Percentiles rank a stretch among this genome's conserved stretches.
These are phyloP conservation scores for Recurvomyces mirabilis DNA, from an alignment of 495 filamentous ascomycete genomes.

Conservation along the genomic window DNA sequence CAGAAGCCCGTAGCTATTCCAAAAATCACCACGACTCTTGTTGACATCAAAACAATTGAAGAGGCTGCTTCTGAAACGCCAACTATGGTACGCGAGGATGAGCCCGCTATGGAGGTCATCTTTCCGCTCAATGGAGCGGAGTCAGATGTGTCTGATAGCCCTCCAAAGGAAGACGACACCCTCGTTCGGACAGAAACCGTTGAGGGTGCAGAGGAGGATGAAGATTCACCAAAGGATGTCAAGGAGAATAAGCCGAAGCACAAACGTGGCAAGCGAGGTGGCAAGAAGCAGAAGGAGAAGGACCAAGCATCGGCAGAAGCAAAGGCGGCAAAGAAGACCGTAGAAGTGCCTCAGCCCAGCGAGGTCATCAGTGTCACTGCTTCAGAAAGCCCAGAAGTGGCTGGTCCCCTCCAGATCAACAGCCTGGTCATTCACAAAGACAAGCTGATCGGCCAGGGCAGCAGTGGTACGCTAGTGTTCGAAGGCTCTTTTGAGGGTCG, in stretches of 20 bases:
- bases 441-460: constrained; percentile 32
- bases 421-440: constrained; percentile 32
- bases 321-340: constrained; percentile 5
- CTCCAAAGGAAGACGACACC: background rate
- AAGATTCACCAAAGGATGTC: constrained; percentile 17
- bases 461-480: constrained; percentile 35
- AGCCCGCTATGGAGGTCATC: constrained; percentile 19
- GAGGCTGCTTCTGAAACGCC: constrained; percentile 5
- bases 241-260: constrained; percentile 51
- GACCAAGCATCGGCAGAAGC: constrained; percentile 38
- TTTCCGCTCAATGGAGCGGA: constrained; percentile 4
- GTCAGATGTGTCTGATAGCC: background rate
- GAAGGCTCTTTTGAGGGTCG: constrained; percentile 47
- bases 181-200: constrained; percentile 1
- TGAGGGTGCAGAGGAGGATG: constrained; percentile 14
- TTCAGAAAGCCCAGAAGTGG: constrained; percentile 29
- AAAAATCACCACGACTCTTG: background rate
- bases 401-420: constrained; percentile 27
- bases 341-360: constrained; percentile 3
- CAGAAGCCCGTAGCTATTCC: background rate
- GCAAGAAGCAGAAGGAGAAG: constrained; percentile 58
- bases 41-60: background rate
- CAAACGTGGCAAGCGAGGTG: constrained; percentile 77
- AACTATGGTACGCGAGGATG: constrained; percentile 13
- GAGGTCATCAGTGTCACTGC: constrained; percentile 19